phyloP scores from a whole-genome alignment of 805 yeast genomes.

The Spathaspora hagerdaliae region DNA sequence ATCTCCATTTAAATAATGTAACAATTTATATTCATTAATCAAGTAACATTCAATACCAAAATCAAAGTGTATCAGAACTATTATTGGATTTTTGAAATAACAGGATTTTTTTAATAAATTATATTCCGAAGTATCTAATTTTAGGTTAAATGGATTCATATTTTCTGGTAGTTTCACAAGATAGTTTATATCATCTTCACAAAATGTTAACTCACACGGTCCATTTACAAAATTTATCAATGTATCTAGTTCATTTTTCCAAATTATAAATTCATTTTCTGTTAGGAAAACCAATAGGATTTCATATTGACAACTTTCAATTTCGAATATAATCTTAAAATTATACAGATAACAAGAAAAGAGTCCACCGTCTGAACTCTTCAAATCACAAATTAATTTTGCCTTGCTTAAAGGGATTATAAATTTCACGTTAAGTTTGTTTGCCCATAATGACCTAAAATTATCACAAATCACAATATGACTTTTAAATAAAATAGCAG shows the following conservation, averaged over 20 bases:
- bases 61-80: neutral
- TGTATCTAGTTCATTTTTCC: conserved; percentile 31
- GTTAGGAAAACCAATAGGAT: conserved; percentile 32
- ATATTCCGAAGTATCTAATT: conserved; percentile 4
- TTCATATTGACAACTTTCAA: conserved; percentile 40
- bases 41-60: neutral
- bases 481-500: conserved; percentile 45
- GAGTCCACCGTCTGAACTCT: conserved; percentile 24
- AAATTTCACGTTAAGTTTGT: conserved; percentile 34
- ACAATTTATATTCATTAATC: neutral
- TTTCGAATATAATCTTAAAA: conserved; percentile 47
- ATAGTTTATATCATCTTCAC: conserved; percentile 4
- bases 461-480: conserved; percentile 39
- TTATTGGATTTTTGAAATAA: conserved; percentile 10
- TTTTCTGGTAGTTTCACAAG: conserved; percentile 12
- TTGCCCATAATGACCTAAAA: conserved; percentile 9
- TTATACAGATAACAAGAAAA: conserved; percentile 25
- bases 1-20: neutral
- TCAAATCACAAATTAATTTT: conserved; percentile 16
- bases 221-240: conserved; percentile 25
- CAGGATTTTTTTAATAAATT: conserved; percentile 6
- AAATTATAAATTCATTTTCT: conserved; percentile 30
- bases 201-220: conserved; percentile 16
- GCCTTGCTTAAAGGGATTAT: conserved; percentile 45
- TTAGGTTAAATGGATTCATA: conserved; percentile 16